Base-by-base conservation (phyloP, 1,139 yeast species). In the Candida sp. region DNA sequence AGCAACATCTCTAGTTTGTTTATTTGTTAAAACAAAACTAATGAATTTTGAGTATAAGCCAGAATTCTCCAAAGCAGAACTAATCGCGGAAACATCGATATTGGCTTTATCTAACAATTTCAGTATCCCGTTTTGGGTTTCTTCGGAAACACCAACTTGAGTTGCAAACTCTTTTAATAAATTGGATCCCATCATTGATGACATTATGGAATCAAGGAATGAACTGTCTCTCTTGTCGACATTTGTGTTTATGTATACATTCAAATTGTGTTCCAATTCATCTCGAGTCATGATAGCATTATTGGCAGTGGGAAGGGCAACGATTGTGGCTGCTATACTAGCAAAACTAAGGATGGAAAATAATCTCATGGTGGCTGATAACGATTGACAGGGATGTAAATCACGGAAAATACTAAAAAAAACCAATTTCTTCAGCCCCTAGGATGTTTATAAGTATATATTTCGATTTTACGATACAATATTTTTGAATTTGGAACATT, bases 1-100 rank as follows among this genome's bases (percentile, higher is more conserved):
- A 22, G 60, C 63, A 9, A 51, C 44, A 9, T 55, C 47, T 9
- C 49, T 48, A 36, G 57, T 50, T 35, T 61, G 62, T 4, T 52
- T 48, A 45, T 64, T 63, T 36, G 55, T 53, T 33, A 61, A 54
- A 32, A 63, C 52, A 15, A 54, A 48, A 35, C 49, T 52, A 47
- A 60, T 58, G 42, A 64, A 62, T 21, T 51, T 50, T 29, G 49
- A 41, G 29, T 56, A 50, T 40, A 52, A 50, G 9, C 57, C 60
- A 15, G 55, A 48, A 32, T 47, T 42, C 22, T 53, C 46, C 41
- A 61, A 50, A 12, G 59, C 53, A 33, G 47, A 41, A 23, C 45
- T 43, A 35, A 64, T 48, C n/a, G 56, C 36, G 19, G 49, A 44
- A 12, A 47, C 49, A 43, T 59, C 58, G 38, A 63, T 54, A 23